Conservation (phyloP, 805 yeast species). For the Candida pseudofarinosa region DNA sequence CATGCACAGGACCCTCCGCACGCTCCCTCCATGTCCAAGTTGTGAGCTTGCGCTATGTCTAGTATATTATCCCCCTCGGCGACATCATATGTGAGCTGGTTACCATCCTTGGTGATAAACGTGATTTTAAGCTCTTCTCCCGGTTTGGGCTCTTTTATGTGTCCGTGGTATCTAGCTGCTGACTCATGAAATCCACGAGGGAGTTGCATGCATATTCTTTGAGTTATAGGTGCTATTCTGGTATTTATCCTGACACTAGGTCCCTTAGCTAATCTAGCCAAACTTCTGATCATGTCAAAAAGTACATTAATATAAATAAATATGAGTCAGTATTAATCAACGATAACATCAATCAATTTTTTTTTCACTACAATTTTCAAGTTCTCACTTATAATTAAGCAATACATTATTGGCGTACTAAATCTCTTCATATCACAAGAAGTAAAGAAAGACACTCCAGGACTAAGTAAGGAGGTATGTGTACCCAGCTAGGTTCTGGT, state of each 20-base stretch:
- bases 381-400: not conserved
- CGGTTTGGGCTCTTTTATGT: conserved; percentile 81
- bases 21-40: conserved; percentile 95
- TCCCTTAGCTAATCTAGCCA: not conserved
- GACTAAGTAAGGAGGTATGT: too few relatives aligned
- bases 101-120: conserved; percentile 88
- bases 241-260: not conserved
- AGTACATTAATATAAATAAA: too few relatives aligned
- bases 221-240: not conserved
- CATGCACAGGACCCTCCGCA: conserved; percentile 99
- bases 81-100: conserved; percentile 75
- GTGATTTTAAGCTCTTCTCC: conserved; percentile 86
- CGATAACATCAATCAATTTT: too few relatives aligned
- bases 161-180: conserved; percentile 58
- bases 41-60: conserved; percentile 92
- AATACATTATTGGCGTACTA: not conserved
- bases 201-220: not conserved
- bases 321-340: too few relatives aligned
- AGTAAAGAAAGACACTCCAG: not conserved
- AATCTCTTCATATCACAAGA: not conserved
- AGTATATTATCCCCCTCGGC: conserved; percentile 88
- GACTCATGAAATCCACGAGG: conserved; percentile 15
- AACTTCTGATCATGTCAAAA: not conserved
- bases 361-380: not conserved
- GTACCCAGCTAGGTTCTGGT: too few relatives aligned